Percentiles rank a stretch among this genome's conserved stretches.
Conservation (phyloP, 2,329 filamentous ascomycete species). For the Penicillium verrucosum region DNA sequence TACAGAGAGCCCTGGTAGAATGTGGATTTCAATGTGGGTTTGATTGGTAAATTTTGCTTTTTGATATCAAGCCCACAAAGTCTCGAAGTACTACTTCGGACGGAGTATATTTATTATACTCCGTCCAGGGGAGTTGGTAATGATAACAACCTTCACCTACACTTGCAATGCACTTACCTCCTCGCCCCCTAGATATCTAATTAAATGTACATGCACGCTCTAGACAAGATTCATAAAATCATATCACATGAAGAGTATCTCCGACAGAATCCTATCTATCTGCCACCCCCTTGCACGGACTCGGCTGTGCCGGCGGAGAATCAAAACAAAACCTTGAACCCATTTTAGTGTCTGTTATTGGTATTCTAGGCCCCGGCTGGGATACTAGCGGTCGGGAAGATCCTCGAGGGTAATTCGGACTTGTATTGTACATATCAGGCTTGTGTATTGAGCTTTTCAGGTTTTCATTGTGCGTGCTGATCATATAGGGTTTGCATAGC, state of each 20-base stretch:
- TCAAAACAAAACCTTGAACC: constrained; percentile 14
- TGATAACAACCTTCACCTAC: neutral
- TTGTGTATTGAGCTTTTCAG: neutral
- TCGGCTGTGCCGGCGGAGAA: neutral
- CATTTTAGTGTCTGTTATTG: neutral
- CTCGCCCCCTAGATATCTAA: neutral
- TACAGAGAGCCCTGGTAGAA: neutral
- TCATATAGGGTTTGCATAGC: constrained; percentile 17
- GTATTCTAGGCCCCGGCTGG: neutral
- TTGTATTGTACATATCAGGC: neutral
- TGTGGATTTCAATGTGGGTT: neutral
- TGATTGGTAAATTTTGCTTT: neutral
- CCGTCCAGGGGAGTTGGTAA: neutral
- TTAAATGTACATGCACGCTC: neutral
- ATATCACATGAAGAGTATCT: neutral
- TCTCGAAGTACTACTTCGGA: neutral
- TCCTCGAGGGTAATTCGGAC: neutral
- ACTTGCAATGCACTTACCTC: neutral
- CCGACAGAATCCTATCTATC: neutral
- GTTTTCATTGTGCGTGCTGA: constrained; percentile 19
- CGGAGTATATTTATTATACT: no score
- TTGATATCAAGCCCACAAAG: neutral
- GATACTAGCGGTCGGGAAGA: constrained; percentile 5
- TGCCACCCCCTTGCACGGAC: constrained; percentile 20
- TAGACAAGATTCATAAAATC: neutral